phyloP scores from a whole-genome alignment of 2,329 filamentous ascomycete genomes.

The Harringtonia lauricola region DNA sequence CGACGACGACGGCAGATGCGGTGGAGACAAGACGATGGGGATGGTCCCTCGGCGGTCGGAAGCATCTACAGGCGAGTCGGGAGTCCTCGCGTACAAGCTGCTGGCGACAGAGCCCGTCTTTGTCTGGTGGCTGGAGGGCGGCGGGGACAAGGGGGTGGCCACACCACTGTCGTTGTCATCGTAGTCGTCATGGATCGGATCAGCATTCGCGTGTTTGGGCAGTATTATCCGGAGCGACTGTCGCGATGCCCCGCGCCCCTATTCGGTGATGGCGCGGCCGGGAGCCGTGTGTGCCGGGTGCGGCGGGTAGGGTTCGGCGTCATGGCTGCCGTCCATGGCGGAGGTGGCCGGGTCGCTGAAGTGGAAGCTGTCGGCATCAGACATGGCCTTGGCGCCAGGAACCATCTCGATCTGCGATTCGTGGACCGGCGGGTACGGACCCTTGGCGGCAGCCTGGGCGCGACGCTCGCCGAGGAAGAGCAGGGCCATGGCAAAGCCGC shows the following conservation, averaged over 20 bases:
- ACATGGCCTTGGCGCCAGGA: background rate
- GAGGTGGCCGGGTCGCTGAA: background rate
- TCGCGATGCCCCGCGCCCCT: slow-evolving; percentile 13
- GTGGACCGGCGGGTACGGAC: slow-evolving; percentile 23
- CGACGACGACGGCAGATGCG: background rate
- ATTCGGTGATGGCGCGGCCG: slow-evolving; percentile 1
- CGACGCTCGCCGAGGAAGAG: slow-evolving; percentile 49
- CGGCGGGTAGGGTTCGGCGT: background rate
- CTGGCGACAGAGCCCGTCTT: background rate
- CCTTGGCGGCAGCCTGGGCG: slow-evolving; percentile 19
- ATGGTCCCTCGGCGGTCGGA: background rate
- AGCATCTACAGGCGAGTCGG: background rate
- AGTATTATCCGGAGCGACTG: slow-evolving; percentile 1
- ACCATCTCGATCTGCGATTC: slow-evolving; percentile 10
- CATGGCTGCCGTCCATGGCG: background rate
- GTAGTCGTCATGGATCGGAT: background rate
- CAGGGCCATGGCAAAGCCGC: slow-evolving; percentile 43
- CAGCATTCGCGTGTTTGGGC: background rate
- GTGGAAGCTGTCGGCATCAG: slow-evolving; percentile 1
- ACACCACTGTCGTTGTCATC: slow-evolving; percentile 1
- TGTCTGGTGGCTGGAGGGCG: slow-evolving; percentile 7
- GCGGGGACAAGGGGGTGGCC: slow-evolving; percentile 9
- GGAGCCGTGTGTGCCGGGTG: background rate
- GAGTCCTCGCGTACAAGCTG: slow-evolving; percentile 2
- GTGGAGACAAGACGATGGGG: background rate